Evolutionary conservation across 192 early-diverging fungal genomes (phyloP).

Genomic region (Backusella circina): DNA sequence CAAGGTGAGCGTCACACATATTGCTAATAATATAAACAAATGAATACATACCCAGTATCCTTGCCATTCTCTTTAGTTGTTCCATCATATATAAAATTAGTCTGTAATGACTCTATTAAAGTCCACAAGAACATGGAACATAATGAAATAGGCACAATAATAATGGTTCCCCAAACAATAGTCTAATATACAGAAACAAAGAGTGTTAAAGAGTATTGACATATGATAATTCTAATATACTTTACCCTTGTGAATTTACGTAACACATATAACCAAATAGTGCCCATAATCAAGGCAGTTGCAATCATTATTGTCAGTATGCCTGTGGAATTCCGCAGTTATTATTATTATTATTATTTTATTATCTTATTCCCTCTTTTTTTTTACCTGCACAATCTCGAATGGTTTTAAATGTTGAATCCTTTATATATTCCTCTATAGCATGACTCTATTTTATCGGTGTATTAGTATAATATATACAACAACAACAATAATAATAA

Average conservation of each 20-base stretch:
- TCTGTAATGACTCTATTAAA: conserved; percentile 42
- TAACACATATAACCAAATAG: conserved; percentile 35
- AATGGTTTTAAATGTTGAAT: conserved; percentile 39
- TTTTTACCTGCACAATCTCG: conserved; percentile 44
- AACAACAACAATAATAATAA: too few species aligned
- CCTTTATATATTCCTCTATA: conserved; percentile 25
- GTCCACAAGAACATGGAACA: conserved; percentile 51
- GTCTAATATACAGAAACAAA: not conserved
- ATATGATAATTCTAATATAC: not conserved
- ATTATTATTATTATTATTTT: not conserved
- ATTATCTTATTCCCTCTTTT: too few species aligned
- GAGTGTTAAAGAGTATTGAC: not conserved
- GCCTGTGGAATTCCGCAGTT: conserved; percentile 15
- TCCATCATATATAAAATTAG: conserved; percentile 26
- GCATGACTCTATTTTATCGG: conserved; percentile 13
- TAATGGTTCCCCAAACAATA: conserved; percentile 49
- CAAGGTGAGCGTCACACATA: not conserved
- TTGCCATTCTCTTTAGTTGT: conserved; percentile 32
- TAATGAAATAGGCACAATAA: conserved; percentile 39
- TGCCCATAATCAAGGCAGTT: conserved; percentile 21
- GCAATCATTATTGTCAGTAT: conserved; percentile 32
- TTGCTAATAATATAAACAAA: not conserved
- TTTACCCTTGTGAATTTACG: conserved; percentile 37
- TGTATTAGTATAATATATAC: too few species aligned
- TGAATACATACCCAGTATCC: conserved; percentile 35